Base-by-base conservation (phyloP, 192 early-diverging fungal species). In the Coemansia sp. region DNA sequence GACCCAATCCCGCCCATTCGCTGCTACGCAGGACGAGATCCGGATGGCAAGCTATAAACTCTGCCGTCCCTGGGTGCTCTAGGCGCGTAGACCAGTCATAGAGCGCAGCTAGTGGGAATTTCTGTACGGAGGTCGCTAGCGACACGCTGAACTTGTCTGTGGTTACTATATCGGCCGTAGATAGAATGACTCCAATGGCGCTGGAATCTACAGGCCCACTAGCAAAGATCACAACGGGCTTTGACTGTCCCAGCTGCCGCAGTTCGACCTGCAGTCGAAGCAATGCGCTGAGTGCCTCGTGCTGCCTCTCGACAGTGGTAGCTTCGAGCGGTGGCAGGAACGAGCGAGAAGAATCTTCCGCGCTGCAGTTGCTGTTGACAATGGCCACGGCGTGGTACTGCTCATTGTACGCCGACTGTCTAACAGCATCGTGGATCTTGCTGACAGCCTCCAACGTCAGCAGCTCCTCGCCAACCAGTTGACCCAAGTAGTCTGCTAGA, bases 181-280 rank as follows among this genome's bases (percentile, higher is more conserved):
- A 57, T 11, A 66, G 50, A 35, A 79, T 11, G 1, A 79, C 38
- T 0, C 71, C 70, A 16, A 79, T 18, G 0, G 68, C 31, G 26
- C 67, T 73, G n/a, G 62, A 31, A 26, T 79, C 70, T 10, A 79
- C 71, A 3, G 50, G 36, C 9, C 77, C 77, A 26, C 62, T 68
- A 9, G 71, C 77, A 56, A 79, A 71, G 3, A 79, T 37, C 3
- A 79, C 46, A 2, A 79, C 60, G 11, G 77, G 77, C 14, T 79
- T 79, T 6, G 56, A 13, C 16, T 66, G 42, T 45, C 68, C 71
- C 4, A 79, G 65, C 36, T 40, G 60, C 3, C 72, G 71, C 65
- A 79, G 40, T 14, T 65, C 65, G 21, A 79, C 68, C 55, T 70
- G 68, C 26, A 79, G 65, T 48, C 59, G 64, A 37, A 71, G 56